Evolutionary conservation across 345 rosid species (phyloP), one percentile per base, ranked within the genome.

Genomic region (Odontarrhena argentea): DNA sequence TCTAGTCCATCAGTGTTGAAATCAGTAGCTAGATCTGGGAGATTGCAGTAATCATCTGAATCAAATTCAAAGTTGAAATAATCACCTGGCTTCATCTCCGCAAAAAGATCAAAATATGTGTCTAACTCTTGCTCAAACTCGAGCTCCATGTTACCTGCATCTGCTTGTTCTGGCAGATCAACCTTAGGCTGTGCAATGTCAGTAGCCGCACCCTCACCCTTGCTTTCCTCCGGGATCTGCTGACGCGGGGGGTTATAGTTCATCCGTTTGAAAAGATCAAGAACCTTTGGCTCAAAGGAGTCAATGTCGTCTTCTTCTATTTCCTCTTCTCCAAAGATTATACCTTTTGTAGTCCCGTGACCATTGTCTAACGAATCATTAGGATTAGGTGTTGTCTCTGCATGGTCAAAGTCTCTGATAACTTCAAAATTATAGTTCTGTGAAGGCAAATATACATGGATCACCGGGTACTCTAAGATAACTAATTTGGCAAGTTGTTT

Each of bases 401-500:
- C 34, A 7, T 49, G 76, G 46, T 38, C 9, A 2, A 55, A 40
- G 50, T 74, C 80, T 74, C 75, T 79, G 49, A 82, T 65, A 72
- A 91, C 77, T 79, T 88, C 85, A 80, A 91, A 88, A 70, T 83
- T 82, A 52, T 10, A 78, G 45, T 57, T 68, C 12, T 79, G 91
- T 2, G 89, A 79, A 63, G 99, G 86, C 51, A 91, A 97, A 70
- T 83, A 83, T 24, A 94, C 89, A 76, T 91, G 81, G 60, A 93
- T 83, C 62, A 87, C 89, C 6, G 99, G 99, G 78, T 88, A 85
- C 78, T 93, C 99, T 57, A 90, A 55, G 55, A 93, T 69, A 54
- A 76, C 77, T 28, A 81, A 37, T 59, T 81, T 63, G 45, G 83
- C 81, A 68, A 93, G 79, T 64, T 85, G 98, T 60, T 76, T 67